Evolutionary conservation across 202 grass and related monocot species (phyloP).

Genomic region (Schoenoplectus tabernaemontani): DNA sequence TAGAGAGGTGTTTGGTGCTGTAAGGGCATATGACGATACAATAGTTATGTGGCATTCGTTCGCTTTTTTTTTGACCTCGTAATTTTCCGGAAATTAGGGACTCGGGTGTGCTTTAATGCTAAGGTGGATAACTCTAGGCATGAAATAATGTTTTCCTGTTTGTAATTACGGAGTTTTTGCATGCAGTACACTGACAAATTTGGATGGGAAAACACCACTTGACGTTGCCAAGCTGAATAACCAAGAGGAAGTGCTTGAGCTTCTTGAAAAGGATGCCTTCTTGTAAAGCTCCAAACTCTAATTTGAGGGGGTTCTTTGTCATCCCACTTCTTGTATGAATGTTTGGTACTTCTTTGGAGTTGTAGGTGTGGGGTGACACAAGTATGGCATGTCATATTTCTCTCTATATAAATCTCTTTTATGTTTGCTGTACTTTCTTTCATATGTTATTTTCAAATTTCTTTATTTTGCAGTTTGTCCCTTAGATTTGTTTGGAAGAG

Average conservation of each 20-base stretch:
- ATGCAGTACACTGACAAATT: constrained; percentile 68
- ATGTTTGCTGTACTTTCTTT: constrained; percentile 14
- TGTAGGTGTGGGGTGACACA: neutral
- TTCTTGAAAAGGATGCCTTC: constrained; percentile 87
- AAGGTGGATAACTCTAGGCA: neutral
- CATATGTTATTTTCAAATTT: constrained; percentile 1
- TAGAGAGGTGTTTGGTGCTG: neutral
- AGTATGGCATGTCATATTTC: constrained; percentile 11
- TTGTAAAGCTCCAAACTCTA: constrained; percentile 29
- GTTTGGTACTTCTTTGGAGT: neutral
- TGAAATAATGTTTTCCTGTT: neutral
- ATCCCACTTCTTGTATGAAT: neutral
- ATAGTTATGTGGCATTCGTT: neutral
- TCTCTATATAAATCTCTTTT: constrained; percentile 23
- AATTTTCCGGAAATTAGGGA: neutral
- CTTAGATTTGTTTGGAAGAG: constrained; percentile 17
- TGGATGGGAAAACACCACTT: constrained; percentile 89
- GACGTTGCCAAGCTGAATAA: constrained; percentile 92
- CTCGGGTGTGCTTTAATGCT: neutral
- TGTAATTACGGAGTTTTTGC: neutral
- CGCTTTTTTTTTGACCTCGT: neutral
- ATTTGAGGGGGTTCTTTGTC: neutral
- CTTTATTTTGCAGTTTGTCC: constrained; percentile 6
- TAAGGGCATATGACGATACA: neutral
- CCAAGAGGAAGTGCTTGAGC: constrained; percentile 75